These are phyloP conservation scores for Pistacia integerrima DNA, from an alignment of 345 rosid genomes.

Conservation along the genomic window DNA sequence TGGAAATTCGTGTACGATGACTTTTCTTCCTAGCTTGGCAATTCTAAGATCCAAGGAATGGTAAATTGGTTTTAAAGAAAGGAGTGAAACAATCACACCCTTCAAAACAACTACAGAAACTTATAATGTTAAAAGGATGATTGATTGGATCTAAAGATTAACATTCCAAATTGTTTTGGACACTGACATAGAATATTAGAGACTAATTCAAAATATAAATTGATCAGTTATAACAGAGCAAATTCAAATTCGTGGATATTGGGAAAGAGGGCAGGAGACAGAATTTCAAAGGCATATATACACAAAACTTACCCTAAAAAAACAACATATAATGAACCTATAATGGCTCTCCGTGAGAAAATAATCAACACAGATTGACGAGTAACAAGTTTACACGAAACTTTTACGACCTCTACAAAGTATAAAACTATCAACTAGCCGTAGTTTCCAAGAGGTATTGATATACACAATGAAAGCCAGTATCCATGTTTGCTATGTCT, in stretches of 20 bases:
- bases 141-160: too few relatives aligned
- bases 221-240: too few relatives aligned
- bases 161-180: too few relatives aligned
- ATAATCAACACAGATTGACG: too few relatives aligned
- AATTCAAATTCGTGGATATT: too few relatives aligned
- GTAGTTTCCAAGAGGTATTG: neutral
- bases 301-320: too few relatives aligned
- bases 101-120: neutral
- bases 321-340: neutral
- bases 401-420: neutral
- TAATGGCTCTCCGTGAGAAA: too few relatives aligned
- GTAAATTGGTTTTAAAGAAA: neutral
- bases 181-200: too few relatives aligned
- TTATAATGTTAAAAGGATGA: neutral
- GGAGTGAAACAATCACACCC: neutral
- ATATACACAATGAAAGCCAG: neutral
- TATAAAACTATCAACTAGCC: neutral
- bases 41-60: neutral
- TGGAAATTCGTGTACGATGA: neutral
- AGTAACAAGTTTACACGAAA: neutral
- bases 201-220: too few relatives aligned
- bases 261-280: too few relatives aligned
- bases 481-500: neutral
- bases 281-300: too few relatives aligned
- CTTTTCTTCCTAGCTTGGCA: neutral